A percentile compares a stretch with the other conserved stretches of the same genome.
Evolutionary conservation across 495 filamentous ascomycete genomes (phyloP).

Genomic region (Aspergillus sparsus): DNA sequence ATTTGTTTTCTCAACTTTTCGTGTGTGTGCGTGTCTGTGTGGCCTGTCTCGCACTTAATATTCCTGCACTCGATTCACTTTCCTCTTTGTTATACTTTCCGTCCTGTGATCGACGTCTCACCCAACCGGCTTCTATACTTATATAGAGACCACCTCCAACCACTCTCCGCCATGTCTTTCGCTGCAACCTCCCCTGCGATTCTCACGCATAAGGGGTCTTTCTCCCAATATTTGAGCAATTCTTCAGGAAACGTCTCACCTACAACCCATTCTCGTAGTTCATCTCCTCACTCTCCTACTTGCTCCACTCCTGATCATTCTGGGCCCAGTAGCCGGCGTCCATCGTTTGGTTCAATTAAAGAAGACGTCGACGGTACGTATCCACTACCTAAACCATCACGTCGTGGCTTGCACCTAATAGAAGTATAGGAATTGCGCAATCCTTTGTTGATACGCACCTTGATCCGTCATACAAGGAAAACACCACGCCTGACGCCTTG

Average conservation of each 20-base stretch:
- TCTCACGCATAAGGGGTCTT: constrained; percentile 29
- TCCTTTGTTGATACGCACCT: constrained; percentile 69
- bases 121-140: constrained; percentile 23
- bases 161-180: constrained; percentile 38
- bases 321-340: constrained; percentile 43
- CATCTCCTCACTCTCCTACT: constrained; percentile 37
- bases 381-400: not conserved
- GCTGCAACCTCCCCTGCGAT: constrained; percentile 26
- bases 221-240: constrained; percentile 26
- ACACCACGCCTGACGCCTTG: constrained; percentile 41
- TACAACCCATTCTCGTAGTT: constrained; percentile 35
- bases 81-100: not conserved
- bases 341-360: constrained; percentile 50
- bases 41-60: constrained; percentile 11
- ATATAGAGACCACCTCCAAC: constrained; percentile 38
- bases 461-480: constrained; percentile 53
- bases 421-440: constrained; percentile 60
- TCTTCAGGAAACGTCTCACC: constrained; percentile 31
- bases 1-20: constrained; percentile 24
- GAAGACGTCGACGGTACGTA: constrained; percentile 48
- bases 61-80: constrained; percentile 2
- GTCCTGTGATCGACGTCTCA: not conserved
- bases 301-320: constrained; percentile 45
- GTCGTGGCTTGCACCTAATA: not conserved
- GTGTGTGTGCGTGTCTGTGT: constrained; percentile 10